A percentile compares a stretch with the other conserved stretches of the same genome.
phyloP scores from a whole-genome alignment of 2,329 filamentous ascomycete species.

The Cladosporium phlei region DNA sequence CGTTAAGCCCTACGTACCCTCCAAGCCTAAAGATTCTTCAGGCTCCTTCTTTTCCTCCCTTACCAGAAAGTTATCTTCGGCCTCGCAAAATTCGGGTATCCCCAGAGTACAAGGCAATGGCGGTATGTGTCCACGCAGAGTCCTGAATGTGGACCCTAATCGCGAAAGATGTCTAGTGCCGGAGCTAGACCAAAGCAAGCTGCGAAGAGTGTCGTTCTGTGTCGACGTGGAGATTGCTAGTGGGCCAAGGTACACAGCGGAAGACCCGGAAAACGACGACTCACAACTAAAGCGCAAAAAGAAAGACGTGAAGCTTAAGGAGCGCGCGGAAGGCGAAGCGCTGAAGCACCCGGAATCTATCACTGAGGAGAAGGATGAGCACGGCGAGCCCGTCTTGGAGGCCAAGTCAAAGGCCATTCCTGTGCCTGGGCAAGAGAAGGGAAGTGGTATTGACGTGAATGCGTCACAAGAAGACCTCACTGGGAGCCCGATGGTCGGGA shows the following conservation, averaged over 20 bases:
- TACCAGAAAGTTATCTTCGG: constrained; percentile 73
- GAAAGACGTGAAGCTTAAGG: constrained; percentile 58
- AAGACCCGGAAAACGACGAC: constrained; percentile 56
- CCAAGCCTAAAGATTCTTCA: constrained; percentile 63
- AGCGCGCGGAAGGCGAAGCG: constrained; percentile 69
- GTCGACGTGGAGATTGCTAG: constrained; percentile 97
- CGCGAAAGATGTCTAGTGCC: constrained; percentile 73
- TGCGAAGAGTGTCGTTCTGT: constrained; percentile 87
- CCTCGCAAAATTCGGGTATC: constrained; percentile 39
- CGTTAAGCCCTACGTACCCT: constrained; percentile 62
- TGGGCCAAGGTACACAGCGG: constrained; percentile 65
- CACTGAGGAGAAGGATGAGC: constrained; percentile 53
- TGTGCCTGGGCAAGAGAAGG: constrained; percentile 24
- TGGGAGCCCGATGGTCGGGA: constrained; percentile 20
- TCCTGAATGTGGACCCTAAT: constrained; percentile 79
- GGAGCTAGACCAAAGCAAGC: constrained; percentile 73
- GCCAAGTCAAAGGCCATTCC: constrained; percentile 11
- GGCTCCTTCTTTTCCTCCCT: constrained; percentile 75
- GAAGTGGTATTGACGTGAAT: constrained; percentile 24
- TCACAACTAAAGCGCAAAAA: constrained; percentile 49
- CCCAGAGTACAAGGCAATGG: constrained; percentile 53
- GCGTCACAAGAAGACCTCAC: constrained; percentile 24
- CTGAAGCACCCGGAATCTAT: constrained; percentile 61
- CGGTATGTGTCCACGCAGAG: constrained; percentile 69
- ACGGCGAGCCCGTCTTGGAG: constrained; percentile 21